A percentile compares a stretch with the other conserved stretches of the same genome.
phyloP scores from a whole-genome alignment of 345 rosid species.

The Capsella bursapastoris region DNA sequence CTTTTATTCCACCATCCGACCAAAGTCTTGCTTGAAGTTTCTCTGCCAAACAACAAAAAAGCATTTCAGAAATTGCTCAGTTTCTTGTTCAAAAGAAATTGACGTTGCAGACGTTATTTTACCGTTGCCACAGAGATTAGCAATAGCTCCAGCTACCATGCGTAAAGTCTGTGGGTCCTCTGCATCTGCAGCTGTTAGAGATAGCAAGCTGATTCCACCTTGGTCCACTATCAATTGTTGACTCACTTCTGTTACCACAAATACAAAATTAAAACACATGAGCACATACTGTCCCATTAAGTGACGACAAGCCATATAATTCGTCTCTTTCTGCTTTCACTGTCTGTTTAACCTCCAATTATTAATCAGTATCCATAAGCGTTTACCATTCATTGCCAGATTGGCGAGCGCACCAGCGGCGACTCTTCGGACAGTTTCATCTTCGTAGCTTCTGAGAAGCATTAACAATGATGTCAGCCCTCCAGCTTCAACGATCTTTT shows the following conservation, averaged over 20 bases:
- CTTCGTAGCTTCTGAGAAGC: slow-evolving; percentile 90
- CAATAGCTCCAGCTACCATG: slow-evolving; percentile 99
- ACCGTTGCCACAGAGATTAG: slow-evolving; percentile 99
- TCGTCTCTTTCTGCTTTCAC: slow-evolving; percentile 26
- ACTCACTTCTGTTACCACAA: slow-evolving; percentile 71
- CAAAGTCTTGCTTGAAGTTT: slow-evolving; percentile 85
- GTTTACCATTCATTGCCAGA: slow-evolving; percentile 97
- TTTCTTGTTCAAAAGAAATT: slow-evolving; percentile 1
- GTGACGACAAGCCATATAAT: slow-evolving; percentile 1
- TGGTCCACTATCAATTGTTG: slow-evolving; percentile 95
- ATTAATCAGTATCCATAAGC: slow-evolving; percentile 3
- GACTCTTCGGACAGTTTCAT: slow-evolving; percentile 92
- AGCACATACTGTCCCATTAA: slow-evolving; percentile 27
- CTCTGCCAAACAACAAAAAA: slow-evolving; percentile 52
- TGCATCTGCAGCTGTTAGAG: slow-evolving; percentile 83
- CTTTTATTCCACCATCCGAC: slow-evolving; percentile 95
- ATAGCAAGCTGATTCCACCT: slow-evolving; percentile 87
- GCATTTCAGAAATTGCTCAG: slow-evolving; percentile 4
- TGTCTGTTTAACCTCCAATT: background rate
- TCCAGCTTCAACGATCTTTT: slow-evolving; percentile 96
- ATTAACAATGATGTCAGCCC: slow-evolving; percentile 86
- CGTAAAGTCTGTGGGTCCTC: slow-evolving; percentile 97
- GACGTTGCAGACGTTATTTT: slow-evolving; percentile 29
- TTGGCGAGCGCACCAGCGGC: slow-evolving; percentile 99
- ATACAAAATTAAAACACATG: slow-evolving; percentile 32